Evolutionary conservation across 2,329 filamentous ascomycete species (phyloP).

Genomic region (Metarhizium sp.): DNA sequence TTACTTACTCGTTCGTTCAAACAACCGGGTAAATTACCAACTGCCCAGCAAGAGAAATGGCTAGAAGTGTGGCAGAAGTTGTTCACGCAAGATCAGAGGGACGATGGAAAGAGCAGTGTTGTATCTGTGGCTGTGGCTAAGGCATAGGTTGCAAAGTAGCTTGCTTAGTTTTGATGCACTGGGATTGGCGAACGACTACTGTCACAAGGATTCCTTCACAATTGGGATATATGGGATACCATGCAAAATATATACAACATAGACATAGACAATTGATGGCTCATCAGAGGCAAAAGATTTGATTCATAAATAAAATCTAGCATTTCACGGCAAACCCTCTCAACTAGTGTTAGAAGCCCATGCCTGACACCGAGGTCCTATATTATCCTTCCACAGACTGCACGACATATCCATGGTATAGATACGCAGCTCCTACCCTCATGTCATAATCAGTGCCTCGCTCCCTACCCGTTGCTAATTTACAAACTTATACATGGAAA

Average conservation of each 20-base stretch:
- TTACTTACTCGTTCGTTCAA: conserved; percentile 65
- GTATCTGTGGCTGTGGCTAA: conserved; percentile 17
- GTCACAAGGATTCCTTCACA: background rate
- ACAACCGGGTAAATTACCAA: conserved; percentile 51
- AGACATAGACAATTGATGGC: background rate
- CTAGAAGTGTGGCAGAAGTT: conserved; percentile 65
- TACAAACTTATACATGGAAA: background rate
- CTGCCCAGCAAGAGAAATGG: conserved; percentile 63
- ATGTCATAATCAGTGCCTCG: background rate
- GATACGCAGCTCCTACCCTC: background rate
- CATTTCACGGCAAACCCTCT: background rate
- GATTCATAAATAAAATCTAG: background rate
- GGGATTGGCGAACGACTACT: background rate
- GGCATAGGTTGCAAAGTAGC: conserved; percentile 13
- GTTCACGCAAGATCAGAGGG: conserved; percentile 44
- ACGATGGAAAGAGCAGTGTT: conserved; percentile 19
- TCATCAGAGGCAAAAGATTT: background rate
- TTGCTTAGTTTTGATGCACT: background rate
- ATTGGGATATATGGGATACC: background rate
- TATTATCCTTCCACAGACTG: no score
- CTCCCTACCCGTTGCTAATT: background rate
- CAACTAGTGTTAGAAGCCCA: background rate
- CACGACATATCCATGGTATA: no score
- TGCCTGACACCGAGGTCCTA: no score
- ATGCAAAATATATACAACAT: background rate